phyloP scores from a whole-genome alignment of 2,329 filamentous ascomycete genomes.

The Colletotrichum sp. region DNA sequence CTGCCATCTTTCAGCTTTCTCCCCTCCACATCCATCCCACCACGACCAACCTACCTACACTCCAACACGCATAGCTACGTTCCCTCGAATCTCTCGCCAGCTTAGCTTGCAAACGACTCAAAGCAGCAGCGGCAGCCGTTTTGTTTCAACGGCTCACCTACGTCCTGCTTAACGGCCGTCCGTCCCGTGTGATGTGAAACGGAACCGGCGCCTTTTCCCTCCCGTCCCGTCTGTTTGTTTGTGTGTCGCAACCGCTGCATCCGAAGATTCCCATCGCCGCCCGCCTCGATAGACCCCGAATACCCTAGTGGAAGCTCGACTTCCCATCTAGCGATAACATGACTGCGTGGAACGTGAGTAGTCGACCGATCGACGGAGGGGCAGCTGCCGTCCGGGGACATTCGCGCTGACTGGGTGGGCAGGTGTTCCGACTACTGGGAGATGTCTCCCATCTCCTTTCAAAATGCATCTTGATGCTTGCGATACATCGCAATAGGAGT shows the following conservation, averaged over 20 bases:
- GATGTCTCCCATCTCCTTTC: slow-evolving; percentile 86
- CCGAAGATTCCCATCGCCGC: neutral
- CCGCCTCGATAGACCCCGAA: neutral
- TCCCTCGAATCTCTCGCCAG: neutral
- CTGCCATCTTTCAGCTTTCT: neutral
- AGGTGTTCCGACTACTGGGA: slow-evolving; percentile 77
- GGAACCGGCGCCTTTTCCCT: neutral
- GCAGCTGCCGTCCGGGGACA: neutral
- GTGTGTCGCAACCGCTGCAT: slow-evolving; percentile 8
- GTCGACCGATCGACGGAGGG: neutral
- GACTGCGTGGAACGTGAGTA: slow-evolving; percentile 45
- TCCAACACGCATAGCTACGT: neutral
- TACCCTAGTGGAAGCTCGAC: slow-evolving; percentile 6
- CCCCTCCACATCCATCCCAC: neutral
- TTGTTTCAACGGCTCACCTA: neutral
- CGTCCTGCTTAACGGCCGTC: neutral
- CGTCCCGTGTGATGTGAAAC: slow-evolving; percentile 22
- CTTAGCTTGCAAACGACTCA: neutral
- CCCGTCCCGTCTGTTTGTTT: neutral
- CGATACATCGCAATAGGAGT: slow-evolving; percentile 87
- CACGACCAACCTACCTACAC: neutral
- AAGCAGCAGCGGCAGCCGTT: neutral
- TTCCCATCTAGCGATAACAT: slow-evolving; percentile 30
- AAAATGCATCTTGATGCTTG: slow-evolving; percentile 89
- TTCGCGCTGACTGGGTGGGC: slow-evolving; percentile 6